Evolutionary conservation across 345 rosid species (phyloP).

Genomic region (Lepidium africanum): DNA sequence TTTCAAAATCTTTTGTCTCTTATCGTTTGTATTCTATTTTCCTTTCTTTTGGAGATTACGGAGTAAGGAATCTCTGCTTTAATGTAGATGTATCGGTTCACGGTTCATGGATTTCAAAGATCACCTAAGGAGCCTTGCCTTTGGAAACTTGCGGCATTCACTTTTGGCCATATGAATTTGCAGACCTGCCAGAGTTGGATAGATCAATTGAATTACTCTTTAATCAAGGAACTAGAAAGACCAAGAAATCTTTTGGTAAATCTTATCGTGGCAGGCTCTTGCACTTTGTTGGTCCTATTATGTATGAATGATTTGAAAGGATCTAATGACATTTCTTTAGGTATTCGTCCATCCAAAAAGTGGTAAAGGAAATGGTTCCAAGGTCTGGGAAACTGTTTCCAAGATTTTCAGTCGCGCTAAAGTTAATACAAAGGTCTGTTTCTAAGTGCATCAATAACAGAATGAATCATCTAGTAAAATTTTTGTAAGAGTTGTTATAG

Average conservation of each 20-base stretch:
- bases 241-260: conserved; percentile 79
- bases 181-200: conserved; percentile 67
- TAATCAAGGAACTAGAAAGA: conserved; percentile 48
- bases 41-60: neutral
- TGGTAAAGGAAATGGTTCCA: conserved; percentile 69
- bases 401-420: conserved; percentile 63
- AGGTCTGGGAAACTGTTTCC: conserved; percentile 75
- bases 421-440: conserved; percentile 58
- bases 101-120: conserved; percentile 46
- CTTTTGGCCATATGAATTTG: conserved; percentile 67
- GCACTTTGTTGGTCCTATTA: neutral
- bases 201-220: conserved; percentile 39
- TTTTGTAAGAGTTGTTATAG: neutral
- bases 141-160: conserved; percentile 40
- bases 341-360: conserved; percentile 83
- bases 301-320: conserved; percentile 4
- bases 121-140: conserved; percentile 60
- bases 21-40: neutral
- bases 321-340: conserved; percentile 33
- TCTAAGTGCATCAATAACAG: neutral
- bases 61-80: neutral
- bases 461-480: neutral
- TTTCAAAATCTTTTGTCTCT: neutral
- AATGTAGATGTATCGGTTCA: conserved; percentile 62
- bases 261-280: neutral